Conservation (phyloP, 2,329 filamentous ascomycete species). For the Blastomyces emzantsi region DNA sequence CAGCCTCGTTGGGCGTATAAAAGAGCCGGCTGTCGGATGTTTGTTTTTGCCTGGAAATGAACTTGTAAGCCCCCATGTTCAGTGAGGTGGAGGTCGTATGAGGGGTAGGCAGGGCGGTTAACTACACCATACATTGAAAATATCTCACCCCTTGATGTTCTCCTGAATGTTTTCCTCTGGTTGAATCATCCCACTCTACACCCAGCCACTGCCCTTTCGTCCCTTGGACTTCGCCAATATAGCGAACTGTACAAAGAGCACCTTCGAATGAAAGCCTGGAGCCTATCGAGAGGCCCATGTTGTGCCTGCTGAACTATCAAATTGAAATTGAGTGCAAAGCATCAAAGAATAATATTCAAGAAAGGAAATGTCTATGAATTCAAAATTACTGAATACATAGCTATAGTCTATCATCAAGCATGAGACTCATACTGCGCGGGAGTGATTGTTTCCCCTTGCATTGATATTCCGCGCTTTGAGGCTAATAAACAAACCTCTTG, state of each 20-base stretch:
- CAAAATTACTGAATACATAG: background rate
- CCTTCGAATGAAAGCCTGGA: constrained; percentile 73
- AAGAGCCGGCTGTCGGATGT: constrained; percentile 67
- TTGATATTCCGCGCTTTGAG: background rate
- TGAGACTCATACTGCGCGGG: background rate
- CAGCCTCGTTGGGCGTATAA: constrained; percentile 68
- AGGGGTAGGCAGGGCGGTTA: background rate
- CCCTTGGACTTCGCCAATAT: constrained; percentile 65
- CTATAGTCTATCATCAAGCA: background rate
- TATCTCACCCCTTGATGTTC: constrained; percentile 69
- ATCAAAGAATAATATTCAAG: constrained; percentile 12
- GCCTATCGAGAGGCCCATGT: constrained; percentile 43
- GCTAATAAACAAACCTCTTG: background rate
- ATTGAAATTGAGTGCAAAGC: constrained; percentile 21
- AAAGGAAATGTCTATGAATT: background rate
- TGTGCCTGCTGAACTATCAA: constrained; percentile 12
- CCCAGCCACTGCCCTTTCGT: constrained; percentile 79
- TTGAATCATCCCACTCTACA: constrained; percentile 90
- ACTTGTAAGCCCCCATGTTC: constrained; percentile 15
- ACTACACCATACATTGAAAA: constrained; percentile 58
- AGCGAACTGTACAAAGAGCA: constrained; percentile 74
- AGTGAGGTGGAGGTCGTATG: background rate
- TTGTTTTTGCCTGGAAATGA: constrained; percentile 47
- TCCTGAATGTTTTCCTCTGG: constrained; percentile 83
- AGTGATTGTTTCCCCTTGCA: background rate